These are phyloP conservation scores for Gossypium aridum DNA, from an alignment of 441 rosid genomes.

Conservation along the genomic window DNA sequence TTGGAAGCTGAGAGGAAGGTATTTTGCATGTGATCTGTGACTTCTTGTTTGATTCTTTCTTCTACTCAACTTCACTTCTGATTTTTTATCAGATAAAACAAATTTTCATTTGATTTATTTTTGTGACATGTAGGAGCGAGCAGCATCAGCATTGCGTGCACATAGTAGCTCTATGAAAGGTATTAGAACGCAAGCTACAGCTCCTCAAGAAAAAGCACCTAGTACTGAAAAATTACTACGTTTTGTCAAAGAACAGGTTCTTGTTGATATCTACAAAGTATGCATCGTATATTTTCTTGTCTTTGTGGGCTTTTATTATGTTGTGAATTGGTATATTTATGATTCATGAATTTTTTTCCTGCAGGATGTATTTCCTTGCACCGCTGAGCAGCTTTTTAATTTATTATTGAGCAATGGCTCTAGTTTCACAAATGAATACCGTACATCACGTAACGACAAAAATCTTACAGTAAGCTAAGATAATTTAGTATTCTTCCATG, in stretches of 20 bases:
- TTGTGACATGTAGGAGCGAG: slow-evolving; percentile 55
- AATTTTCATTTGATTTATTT: not conserved
- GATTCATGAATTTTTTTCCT: slow-evolving; percentile 22
- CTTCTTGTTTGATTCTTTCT: slow-evolving; percentile 4
- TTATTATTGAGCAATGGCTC: slow-evolving; percentile 68
- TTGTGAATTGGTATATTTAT: slow-evolving; percentile 2
- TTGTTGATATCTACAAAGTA: slow-evolving; percentile 68
- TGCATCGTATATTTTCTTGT: slow-evolving; percentile 14
- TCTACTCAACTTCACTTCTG: not conserved
- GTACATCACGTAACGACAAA: slow-evolving; percentile 70
- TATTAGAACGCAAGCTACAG: slow-evolving; percentile 30
- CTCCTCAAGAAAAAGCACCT: slow-evolving; percentile 44
- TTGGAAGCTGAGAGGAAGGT: slow-evolving; percentile 96
- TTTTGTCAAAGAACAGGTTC: slow-evolving; percentile 85
- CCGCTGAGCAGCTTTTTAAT: slow-evolving; percentile 62
- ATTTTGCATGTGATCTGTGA: slow-evolving; percentile 14
- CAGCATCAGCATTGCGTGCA: slow-evolving; percentile 89
- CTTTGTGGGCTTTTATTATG: slow-evolving; percentile 9
- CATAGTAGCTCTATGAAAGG: slow-evolving; percentile 83
- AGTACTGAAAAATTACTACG: slow-evolving; percentile 56
- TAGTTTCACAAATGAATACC: slow-evolving; percentile 56
- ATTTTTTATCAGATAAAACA: not conserved
- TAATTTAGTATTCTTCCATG: slow-evolving; percentile 2
- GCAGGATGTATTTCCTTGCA: slow-evolving; percentile 74
- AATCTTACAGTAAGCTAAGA: slow-evolving; percentile 61